Evolutionary conservation across 2,329 filamentous ascomycete genomes (phyloP).

Genomic region (Fusarium setosum): DNA sequence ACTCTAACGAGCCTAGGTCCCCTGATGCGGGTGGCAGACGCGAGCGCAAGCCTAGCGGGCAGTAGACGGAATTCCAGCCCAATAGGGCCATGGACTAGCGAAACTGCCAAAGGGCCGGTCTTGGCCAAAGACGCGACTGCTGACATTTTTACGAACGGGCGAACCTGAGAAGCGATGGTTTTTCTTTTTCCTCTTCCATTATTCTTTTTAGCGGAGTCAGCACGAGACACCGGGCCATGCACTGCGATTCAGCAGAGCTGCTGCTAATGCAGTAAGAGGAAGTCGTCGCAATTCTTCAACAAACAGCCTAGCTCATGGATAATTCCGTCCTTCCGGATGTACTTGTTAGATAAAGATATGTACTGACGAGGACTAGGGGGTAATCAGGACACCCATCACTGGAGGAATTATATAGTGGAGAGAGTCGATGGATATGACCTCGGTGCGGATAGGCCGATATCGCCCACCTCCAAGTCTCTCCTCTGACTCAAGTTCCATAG

Average conservation of each 20-base stretch:
- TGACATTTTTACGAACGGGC: background rate
- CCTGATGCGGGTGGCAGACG: slow-evolving; percentile 1
- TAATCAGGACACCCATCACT: background rate
- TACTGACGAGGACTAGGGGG: background rate
- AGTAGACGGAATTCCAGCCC: background rate
- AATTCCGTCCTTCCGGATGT: background rate
- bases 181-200: background rate
- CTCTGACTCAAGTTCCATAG: too few species aligned
- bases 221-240: background rate
- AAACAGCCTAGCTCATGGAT: background rate
- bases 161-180: background rate
- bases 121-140: background rate
- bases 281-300: background rate
- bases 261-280: background rate
- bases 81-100: background rate
- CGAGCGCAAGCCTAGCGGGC: background rate
- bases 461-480: background rate
- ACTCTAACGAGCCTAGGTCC: too few species aligned
- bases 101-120: background rate
- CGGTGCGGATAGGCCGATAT: background rate
- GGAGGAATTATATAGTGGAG: background rate
- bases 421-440: background rate
- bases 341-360: background rate
- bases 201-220: background rate
- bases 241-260: background rate